Base-by-base conservation (phyloP, 2,329 filamentous ascomycete species). In the Ascocoryne sarcoides region DNA sequence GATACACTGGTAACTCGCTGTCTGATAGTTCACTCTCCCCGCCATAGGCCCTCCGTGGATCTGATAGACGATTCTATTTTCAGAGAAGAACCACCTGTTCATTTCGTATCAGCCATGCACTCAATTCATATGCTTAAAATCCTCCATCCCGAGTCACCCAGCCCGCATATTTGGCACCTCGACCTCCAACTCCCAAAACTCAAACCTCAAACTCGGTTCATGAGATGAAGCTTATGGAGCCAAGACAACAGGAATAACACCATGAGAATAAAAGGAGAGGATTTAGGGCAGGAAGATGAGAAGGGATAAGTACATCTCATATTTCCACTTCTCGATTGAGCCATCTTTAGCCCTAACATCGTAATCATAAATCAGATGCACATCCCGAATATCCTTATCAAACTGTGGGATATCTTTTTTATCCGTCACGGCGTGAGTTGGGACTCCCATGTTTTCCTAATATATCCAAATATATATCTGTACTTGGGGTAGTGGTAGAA, bases 21-120 rank as follows among this genome's bases (percentile, higher is more conserved):
- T 63, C 48, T 76, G 71, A 53, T 67, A 75, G 54, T 75, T 75
- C 37, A 61, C 58, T 2, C 70, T 64, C 2, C 71, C 71, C 0
- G 67, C 66, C 73, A 78, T 78, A 3, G 73, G 74, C 0, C 73
- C 73, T 3, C 74, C 72, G 47, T 77, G 73, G 40, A 78, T 78
- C 17, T 67, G 66, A 48, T 78, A 78, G 43, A 77, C 68, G 35
- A 75, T 66, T 4, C 71, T 66, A 39, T 65, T 59, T 14, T 67
- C 58, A n/a, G 67, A 73, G 49, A 70, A 71, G 58, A 76, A 76
- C 73, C 74, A 53, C 44, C 48, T 51, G 16, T 20, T 39, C 7
- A 32, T 28, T 21, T 23, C 20, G 32, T 18, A 8, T 41, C 23
- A 18, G n/a, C n/a, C n/a, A n/a, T n/a, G n/a, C n/a, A n/a, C n/a